Evolutionary conservation across 139 green algal species (phyloP).

Genomic region (Prasinococcaceae sp.): DNA sequence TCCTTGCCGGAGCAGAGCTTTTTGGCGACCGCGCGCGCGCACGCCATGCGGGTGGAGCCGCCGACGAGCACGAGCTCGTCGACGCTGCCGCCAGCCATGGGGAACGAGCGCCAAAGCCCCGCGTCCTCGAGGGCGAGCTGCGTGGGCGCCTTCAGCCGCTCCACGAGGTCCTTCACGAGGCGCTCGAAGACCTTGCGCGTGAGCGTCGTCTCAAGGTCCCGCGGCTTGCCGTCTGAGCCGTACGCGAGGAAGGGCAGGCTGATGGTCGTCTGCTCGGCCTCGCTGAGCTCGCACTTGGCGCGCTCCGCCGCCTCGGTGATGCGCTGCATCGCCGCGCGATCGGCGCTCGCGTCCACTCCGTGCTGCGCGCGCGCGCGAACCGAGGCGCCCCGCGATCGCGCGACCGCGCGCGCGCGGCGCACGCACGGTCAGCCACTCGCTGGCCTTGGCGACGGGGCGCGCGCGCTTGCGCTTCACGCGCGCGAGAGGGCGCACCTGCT

Average conservation of each 20-base stretch:
- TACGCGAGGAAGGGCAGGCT: slow-evolving; percentile 83
- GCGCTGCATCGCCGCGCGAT: slow-evolving; percentile 40
- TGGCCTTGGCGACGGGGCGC: no score
- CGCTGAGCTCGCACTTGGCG: slow-evolving; percentile 86
- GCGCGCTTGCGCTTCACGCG: no score
- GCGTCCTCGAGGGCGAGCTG: no score
- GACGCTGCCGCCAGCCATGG: no score
- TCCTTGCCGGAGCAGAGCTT: slow-evolving; percentile 57
- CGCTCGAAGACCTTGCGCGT: slow-evolving; percentile 70
- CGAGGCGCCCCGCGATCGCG: no score
- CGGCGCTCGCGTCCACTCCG: slow-evolving; percentile 77
- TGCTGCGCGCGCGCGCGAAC: no score
- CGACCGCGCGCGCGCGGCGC: no score
- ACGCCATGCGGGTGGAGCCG: slow-evolving; percentile 80
- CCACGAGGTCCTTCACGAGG: slow-evolving; percentile 63
- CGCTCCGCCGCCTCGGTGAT: slow-evolving; percentile 91
- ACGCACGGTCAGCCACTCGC: no score
- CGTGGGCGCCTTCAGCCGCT: slow-evolving; percentile 48
- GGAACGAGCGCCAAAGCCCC: no score
- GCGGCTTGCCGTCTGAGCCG: no score
- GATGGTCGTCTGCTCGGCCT: slow-evolving; percentile 56
- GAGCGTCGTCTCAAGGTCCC: slow-evolving; percentile 79
- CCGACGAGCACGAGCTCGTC: slow-evolving; percentile 51
- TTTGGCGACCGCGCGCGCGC: slow-evolving; percentile 66
- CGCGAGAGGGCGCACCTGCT: no score